Conservation (phyloP, 306 rosid genomes). For the Cicer bijugum region DNA sequence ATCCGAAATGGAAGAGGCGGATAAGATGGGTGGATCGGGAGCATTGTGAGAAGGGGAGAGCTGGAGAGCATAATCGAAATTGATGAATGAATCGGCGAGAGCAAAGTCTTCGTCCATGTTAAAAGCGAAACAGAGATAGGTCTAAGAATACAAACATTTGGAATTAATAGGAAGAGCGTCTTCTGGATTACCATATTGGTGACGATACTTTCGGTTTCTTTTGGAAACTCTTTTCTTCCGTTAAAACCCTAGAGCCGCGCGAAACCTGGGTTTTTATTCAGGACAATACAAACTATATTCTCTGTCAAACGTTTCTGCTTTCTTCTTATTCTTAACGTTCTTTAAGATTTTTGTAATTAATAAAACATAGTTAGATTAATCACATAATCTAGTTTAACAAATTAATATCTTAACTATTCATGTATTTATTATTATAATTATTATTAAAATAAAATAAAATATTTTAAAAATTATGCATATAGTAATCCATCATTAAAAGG, state of each 20-base stretch:
- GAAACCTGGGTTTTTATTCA: neutral
- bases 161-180: neutral
- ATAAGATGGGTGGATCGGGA: slow-evolving; percentile 33
- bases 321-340: neutral
- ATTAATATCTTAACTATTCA: no score
- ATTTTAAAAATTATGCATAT: no score
- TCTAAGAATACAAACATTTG: neutral
- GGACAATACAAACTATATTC: neutral
- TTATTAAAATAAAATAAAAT: no score
- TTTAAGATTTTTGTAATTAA: no score
- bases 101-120: slow-evolving; percentile 43
- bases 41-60: neutral
- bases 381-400: no score
- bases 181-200: slow-evolving; percentile 4
- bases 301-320: neutral
- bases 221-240: neutral
- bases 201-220: neutral
- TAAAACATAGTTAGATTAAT: no score
- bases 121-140: neutral
- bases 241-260: slow-evolving; percentile 7
- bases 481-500: no score
- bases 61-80: slow-evolving; percentile 58
- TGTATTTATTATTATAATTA: no score
- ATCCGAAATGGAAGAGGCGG: neutral
- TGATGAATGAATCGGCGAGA: slow-evolving; percentile 66